Percentiles rank a stretch among this genome's conserved stretches.
phyloP scores from a whole-genome alignment of 257 asterid genomes.

The Solanum lycopersicoides region DNA sequence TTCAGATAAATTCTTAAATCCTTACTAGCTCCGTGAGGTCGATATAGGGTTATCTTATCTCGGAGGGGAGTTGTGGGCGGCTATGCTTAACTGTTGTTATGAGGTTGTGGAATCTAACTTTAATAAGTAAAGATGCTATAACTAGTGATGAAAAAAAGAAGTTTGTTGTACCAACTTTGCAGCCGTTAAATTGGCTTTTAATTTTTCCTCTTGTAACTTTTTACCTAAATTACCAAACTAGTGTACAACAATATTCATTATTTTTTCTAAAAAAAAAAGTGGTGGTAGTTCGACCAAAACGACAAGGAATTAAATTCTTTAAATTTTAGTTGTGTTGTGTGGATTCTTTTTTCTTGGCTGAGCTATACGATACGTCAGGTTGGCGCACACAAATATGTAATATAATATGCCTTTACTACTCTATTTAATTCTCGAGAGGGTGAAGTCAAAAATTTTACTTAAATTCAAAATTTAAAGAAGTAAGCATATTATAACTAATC shows the following conservation, averaged over 20 bases:
- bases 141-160: neutral
- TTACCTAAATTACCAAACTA: neutral
- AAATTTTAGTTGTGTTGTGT: neutral
- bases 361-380: neutral
- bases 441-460: accelerated
- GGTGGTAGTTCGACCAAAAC: neutral
- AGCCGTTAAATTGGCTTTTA: neutral
- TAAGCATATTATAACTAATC: no score
- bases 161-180: neutral
- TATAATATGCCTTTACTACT: no score
- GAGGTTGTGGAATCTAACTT: neutral
- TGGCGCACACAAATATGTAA: neutral
- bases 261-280: neutral
- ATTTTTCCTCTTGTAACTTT: neutral
- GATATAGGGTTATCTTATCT: neutral
- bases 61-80: neutral
- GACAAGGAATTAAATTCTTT: neutral
- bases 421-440: no score
- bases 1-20: accelerated
- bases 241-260: neutral
- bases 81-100: neutral
- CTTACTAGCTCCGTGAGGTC: no score
- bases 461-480: no score
- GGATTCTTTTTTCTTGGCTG: neutral
- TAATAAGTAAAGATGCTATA: neutral